Conservation (phyloP, 2,329 filamentous ascomycete species). For the Apiospora phragmitis region DNA sequence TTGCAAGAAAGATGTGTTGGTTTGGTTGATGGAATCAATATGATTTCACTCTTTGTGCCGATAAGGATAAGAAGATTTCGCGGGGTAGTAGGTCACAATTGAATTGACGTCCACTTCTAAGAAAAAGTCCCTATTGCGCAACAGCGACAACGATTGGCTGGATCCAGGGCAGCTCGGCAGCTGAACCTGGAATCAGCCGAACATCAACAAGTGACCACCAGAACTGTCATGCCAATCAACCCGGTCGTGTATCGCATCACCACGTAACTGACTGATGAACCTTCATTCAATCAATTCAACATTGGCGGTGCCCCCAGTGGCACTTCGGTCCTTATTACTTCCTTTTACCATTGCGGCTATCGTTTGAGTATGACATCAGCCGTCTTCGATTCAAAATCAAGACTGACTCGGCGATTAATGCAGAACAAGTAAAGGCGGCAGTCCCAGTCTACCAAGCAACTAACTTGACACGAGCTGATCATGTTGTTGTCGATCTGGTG, state of each 20-base stretch:
- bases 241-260: neutral
- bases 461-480: neutral
- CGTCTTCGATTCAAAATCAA: neutral
- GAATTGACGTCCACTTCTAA: neutral
- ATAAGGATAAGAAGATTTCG: neutral
- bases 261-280: neutral
- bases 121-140: neutral
- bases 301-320: neutral
- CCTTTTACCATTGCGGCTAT: no score
- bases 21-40: neutral
- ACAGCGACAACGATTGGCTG: neutral
- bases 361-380: neutral
- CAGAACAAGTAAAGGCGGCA: neutral
- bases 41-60: neutral
- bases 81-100: neutral
- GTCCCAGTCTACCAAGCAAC: neutral
- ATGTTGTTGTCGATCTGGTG: neutral
- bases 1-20: neutral
- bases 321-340: neutral
- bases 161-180: neutral
- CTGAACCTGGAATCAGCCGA: neutral
- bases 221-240: neutral
- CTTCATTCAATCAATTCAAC: neutral
- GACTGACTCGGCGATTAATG: neutral
- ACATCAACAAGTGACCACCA: neutral